These are phyloP conservation scores for Vitis rotundifolia DNA, from an alignment of 164 flowering plant genomes.

Conservation along the genomic window DNA sequence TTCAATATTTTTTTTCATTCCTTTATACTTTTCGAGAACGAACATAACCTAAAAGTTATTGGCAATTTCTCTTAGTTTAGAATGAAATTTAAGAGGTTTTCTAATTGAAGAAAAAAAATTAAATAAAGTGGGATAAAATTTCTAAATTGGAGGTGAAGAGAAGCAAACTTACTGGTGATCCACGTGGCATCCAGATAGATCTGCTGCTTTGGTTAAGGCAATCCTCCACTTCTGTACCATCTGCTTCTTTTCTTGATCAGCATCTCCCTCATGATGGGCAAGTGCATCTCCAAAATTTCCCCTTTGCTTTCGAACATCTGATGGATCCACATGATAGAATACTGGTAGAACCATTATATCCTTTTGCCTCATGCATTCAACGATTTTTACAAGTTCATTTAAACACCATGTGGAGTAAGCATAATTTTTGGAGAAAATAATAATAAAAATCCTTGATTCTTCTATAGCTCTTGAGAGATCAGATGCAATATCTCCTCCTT, in stretches of 20 bases:
- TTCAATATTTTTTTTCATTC: no score
- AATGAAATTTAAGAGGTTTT: no score
- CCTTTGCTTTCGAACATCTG: background rate
- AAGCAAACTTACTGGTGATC: no score
- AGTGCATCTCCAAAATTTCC: background rate
- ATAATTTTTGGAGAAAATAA: background rate
- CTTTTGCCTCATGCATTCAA: background rate
- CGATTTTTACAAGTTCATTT: background rate
- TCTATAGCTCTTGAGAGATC: no score
- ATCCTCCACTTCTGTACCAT: background rate
- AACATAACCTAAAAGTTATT: no score
- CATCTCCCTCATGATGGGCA: background rate
- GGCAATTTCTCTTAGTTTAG: no score
- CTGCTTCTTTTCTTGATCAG: background rate
- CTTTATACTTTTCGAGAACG: no score
- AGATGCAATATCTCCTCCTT: no score
- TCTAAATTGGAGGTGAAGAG: no score
- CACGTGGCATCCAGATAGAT: no score
- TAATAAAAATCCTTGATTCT: background rate
- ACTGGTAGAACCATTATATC: background rate
- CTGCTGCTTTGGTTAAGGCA: background rate
- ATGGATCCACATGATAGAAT: conserved; percentile 1
- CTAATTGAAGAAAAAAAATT: no score
- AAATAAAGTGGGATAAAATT: no score
- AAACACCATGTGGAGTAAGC: conserved; percentile 2